Percentiles rank a stretch among this genome's conserved stretches.
Evolutionary conservation across 2,329 filamentous ascomycete species (phyloP).

Genomic region (Fusarium sarcochroum): DNA sequence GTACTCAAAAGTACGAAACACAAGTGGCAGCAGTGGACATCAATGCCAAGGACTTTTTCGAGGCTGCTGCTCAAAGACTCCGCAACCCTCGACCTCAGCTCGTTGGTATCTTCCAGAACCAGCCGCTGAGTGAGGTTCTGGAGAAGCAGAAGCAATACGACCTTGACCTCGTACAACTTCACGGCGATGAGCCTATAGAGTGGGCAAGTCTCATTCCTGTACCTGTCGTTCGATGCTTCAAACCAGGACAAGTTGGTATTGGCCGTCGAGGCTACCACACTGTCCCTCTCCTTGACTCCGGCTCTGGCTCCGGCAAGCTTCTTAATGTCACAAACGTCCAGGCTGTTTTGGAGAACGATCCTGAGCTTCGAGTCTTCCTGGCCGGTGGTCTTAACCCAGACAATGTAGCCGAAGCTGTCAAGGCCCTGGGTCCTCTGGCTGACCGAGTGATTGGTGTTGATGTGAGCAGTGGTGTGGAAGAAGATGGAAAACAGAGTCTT

Average conservation of each 20-base stretch:
- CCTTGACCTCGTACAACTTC: conserved; percentile 92
- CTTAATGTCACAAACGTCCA: conserved; percentile 81
- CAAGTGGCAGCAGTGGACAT: conserved; percentile 48
- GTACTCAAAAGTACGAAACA: conserved; percentile 54
- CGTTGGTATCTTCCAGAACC: conserved; percentile 95
- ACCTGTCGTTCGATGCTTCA: conserved; percentile 90
- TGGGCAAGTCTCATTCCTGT: conserved; percentile 93
- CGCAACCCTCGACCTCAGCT: conserved; percentile 76
- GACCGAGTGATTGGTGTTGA: conserved; percentile 85
- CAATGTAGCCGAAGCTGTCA: conserved; percentile 80
- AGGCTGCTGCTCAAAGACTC: conserved; percentile 62
- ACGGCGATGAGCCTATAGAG: conserved; percentile 92
- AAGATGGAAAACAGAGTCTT: conserved; percentile 82
- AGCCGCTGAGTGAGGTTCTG: conserved; percentile 86
- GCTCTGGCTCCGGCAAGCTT: conserved; percentile 84
- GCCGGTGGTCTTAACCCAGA: conserved; percentile 87
- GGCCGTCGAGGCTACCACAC: conserved; percentile 84
- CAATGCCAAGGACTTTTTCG: conserved; percentile 78
- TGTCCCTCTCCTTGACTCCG: conserved; percentile 88
- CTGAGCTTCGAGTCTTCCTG: conserved; percentile 80
- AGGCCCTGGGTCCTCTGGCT: conserved; percentile 70
- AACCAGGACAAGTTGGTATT: conserved; percentile 80
- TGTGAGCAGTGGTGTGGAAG: conserved; percentile 94
- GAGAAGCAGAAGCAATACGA: conserved; percentile 80
- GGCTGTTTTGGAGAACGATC: conserved; percentile 74